phyloP scores from a whole-genome alignment of 257 asterid species.

The Avicennia marina region DNA sequence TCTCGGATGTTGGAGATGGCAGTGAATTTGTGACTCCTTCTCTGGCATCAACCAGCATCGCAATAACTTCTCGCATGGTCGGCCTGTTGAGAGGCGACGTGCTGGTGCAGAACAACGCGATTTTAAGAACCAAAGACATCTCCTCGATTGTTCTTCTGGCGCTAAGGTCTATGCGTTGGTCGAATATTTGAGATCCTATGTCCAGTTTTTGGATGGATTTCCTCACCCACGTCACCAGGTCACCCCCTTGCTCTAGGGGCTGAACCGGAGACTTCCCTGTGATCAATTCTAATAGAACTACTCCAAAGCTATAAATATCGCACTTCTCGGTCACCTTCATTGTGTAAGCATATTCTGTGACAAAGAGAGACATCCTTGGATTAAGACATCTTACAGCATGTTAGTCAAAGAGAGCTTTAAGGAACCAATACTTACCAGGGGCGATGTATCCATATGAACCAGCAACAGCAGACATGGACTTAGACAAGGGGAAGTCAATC shows the following conservation, averaged over 20 bases:
- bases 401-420: background rate
- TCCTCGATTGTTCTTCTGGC: slow-evolving; percentile 46
- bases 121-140: slow-evolving; percentile 77
- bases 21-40: slow-evolving; percentile 37
- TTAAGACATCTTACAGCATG: background rate
- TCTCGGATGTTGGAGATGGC: slow-evolving; percentile 66
- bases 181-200: slow-evolving; percentile 42
- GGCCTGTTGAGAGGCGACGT: slow-evolving; percentile 79
- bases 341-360: slow-evolving; percentile 88
- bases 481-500: slow-evolving; percentile 66
- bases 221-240: slow-evolving; percentile 70
- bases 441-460: slow-evolving; percentile 96
- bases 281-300: slow-evolving; percentile 64
- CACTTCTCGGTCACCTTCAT: slow-evolving; percentile 93
- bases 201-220: slow-evolving; percentile 40
- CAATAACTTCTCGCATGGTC: slow-evolving; percentile 71
- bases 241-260: slow-evolving; percentile 83
- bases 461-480: slow-evolving; percentile 91
- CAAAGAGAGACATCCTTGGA: background rate
- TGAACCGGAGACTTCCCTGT: slow-evolving; percentile 87
- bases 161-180: slow-evolving; percentile 57
- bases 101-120: slow-evolving; percentile 78
- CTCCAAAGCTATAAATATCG: slow-evolving; percentile 82
- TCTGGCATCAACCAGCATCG: slow-evolving; percentile 65
- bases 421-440: slow-evolving; percentile 52